Evolutionary conservation across 1,284 basidiomycete species (phyloP), one percentile per base, ranked within the genome.

Genomic region (Tausonia pullulans): DNA sequence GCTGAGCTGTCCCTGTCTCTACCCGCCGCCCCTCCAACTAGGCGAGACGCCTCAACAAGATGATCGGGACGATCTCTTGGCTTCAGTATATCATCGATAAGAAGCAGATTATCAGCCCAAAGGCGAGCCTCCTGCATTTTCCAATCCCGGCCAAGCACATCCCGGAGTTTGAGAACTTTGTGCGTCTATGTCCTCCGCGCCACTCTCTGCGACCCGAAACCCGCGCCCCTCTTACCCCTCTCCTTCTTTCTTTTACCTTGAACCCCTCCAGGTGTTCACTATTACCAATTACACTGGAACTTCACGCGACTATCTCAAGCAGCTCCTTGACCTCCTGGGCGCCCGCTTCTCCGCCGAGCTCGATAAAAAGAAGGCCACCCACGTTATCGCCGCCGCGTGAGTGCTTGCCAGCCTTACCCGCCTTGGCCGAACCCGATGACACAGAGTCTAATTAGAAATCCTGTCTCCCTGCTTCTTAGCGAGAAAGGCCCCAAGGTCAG

Each of bases 251-350:
- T 13, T 1, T 51, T 39, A 16, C 54, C 27, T 2, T 27, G 1
- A 1, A 27, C 27, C 27, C 27, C 4, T 61, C 5, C 67, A 90
- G 84, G 78, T 82, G 67, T 85, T 94, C 66, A 90, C 91, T 0
- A 80, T 94, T 1, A 90, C 90, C 0, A 93, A 92, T 73, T 94
- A 93, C 73, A 88, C 87, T 0, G 90, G 90, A 2, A 83, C 86
- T 59, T 81, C 86, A 3, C 81, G 91, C 5, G 87, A 92, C 61
- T 93, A 94, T 72, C 79, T 95, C 60, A 91, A 90, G 77, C 85
- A 84, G 68, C 78, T 95, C 27, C 88, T 95, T 66, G 77, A 77
- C 5, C 76, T 83, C 6, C 84, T 90, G 81, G 91, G 90, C 2
- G 90, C 82, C 2, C 80, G 77, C 49, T 94, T 91, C 70, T 90